These are phyloP conservation scores for Carpinus fangiana DNA, from an alignment of 306 rosid species.

Conservation along the genomic window DNA sequence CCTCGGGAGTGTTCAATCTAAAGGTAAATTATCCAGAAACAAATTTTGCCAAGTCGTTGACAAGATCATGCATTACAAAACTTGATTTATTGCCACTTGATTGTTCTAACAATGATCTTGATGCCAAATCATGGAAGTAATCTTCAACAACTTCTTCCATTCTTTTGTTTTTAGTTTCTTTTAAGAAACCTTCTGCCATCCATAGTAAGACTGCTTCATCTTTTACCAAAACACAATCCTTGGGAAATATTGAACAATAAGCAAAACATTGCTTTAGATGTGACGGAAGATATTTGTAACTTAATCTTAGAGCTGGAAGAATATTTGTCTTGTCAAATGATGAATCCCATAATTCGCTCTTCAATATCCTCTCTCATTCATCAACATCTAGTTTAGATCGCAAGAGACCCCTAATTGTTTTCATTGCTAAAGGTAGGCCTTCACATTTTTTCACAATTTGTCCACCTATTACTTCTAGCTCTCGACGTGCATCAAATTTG, in stretches of 20 bases:
- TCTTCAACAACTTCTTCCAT: slow-evolving; percentile 14
- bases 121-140: slow-evolving; percentile 7
- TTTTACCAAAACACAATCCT: slow-evolving; percentile 25
- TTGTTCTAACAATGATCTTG: slow-evolving; percentile 17
- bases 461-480: neutral
- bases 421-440: slow-evolving; percentile 20
- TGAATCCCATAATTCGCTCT: slow-evolving; percentile 17
- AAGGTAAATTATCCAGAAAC: neutral
- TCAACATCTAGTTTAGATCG: slow-evolving; percentile 1
- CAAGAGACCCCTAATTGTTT: slow-evolving; percentile 24
- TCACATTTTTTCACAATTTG: slow-evolving; percentile 27
- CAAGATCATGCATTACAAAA: slow-evolving; percentile 20
- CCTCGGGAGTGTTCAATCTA: neutral
- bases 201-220: slow-evolving; percentile 2
- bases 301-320: slow-evolving; percentile 16
- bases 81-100: neutral
- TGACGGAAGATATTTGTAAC: slow-evolving; percentile 10
- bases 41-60: slow-evolving; percentile 23
- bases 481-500: neutral
- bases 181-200: slow-evolving; percentile 28
- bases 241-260: slow-evolving; percentile 29
- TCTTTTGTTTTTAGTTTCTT: neutral
- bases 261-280: slow-evolving; percentile 18
- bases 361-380: slow-evolving; percentile 9
- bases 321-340: neutral